Evolutionary conservation across 2,329 filamentous ascomycete genomes (phyloP).

Genomic region (Calonectria montana): DNA sequence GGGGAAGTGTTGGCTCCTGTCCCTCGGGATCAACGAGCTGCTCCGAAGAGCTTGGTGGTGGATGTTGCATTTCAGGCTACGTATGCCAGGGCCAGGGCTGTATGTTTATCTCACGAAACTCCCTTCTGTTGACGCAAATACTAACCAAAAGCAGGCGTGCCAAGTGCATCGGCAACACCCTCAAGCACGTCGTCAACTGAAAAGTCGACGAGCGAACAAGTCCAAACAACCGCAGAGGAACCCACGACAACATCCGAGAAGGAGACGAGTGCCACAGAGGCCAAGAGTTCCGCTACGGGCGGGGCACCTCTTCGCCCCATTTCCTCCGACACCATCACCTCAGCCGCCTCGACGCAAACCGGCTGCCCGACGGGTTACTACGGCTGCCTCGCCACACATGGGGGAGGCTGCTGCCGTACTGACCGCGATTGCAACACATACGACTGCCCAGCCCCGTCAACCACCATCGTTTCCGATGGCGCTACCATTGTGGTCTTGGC

Average conservation of each 20-base stretch:
- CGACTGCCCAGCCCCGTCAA: conserved; percentile 75
- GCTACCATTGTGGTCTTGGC: conserved; percentile 77
- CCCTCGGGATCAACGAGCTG: conserved; percentile 72
- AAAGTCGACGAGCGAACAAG: conserved; percentile 32
- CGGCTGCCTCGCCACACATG: conserved; percentile 85
- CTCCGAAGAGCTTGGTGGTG: conserved; percentile 73
- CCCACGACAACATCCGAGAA: conserved; percentile 46
- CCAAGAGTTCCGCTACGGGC: conserved; percentile 50
- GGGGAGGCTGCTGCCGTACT: conserved; percentile 87
- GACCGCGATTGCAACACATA: conserved; percentile 86
- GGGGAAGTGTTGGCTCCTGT: conserved; percentile 72
- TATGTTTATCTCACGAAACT: conserved; percentile 53
- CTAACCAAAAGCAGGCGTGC: conserved; percentile 43
- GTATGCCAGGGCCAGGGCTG: conserved; percentile 78
- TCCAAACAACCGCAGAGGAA: conserved; percentile 51
- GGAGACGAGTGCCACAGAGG: conserved; percentile 44
- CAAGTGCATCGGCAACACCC: conserved; percentile 46
- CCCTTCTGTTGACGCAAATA: background rate
- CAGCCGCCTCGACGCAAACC: conserved; percentile 47
- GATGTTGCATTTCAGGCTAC: conserved; percentile 81
- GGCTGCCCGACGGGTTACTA: conserved; percentile 92
- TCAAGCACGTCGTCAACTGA: conserved; percentile 24
- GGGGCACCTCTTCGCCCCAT: conserved; percentile 62
- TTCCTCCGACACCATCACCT: conserved; percentile 47
- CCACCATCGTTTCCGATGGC: conserved; percentile 75